Evolutionary conservation across 257 asterid genomes (phyloP).

Genomic region (Nicotiana attenuata): DNA sequence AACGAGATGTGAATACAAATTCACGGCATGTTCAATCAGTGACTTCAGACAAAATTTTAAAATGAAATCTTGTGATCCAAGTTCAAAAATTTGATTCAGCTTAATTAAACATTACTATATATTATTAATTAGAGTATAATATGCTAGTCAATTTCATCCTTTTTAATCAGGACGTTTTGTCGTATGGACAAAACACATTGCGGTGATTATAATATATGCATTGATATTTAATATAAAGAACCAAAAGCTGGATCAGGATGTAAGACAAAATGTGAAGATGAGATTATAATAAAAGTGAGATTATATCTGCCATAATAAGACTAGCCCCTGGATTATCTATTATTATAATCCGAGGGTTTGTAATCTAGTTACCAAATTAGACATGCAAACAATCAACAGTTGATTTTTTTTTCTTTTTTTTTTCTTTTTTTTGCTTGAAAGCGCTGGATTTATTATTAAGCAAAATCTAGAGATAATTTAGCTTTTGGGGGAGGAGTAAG

Average conservation of each 20-base stretch:
- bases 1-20: neutral
- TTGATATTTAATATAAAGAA: neutral
- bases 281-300: neutral
- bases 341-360: neutral
- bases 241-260: neutral
- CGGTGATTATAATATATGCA: neutral
- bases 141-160: neutral
- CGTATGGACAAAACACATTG: neutral
- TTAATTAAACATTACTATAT: neutral
- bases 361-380: neutral
- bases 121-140: neutral
- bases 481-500: no score
- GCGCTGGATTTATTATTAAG: no score
- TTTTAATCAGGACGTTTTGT: neutral
- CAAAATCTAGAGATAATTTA: no score
- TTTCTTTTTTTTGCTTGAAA: no score
- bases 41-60: neutral
- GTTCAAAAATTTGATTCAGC: neutral
- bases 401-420: no score
- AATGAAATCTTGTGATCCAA: neutral
- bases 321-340: neutral
- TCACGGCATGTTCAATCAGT: neutral
- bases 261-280: neutral
- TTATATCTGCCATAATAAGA: neutral
- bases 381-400: neutral